Evolutionary conservation across 768 basidiomycete species (phyloP), one percentile per base, ranked within the genome.

Genomic region (Dioszegia hungarica): DNA sequence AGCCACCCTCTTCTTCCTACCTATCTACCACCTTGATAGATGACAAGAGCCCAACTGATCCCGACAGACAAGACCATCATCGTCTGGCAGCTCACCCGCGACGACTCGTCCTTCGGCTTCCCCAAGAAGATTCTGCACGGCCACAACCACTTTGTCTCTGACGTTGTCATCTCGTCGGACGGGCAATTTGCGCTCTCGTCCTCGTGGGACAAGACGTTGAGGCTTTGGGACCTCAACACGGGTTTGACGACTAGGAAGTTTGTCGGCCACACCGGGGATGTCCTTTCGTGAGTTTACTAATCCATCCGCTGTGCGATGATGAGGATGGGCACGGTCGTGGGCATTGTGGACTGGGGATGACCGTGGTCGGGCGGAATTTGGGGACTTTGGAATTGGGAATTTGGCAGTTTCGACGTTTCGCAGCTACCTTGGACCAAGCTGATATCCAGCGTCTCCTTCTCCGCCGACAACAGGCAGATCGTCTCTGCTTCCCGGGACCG

Each of bases 191-290:
- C 95, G 43, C 87, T 99, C 60, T 98, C 95, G 62, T 89, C 95
- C 36, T 98, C 94, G 39, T 98, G 95, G 95, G 95, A 99, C 81
- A 94, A 98, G 82, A 98, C 95, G 36, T 88, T 99, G 72, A 89
- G 95, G 75, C 86, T 99, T 60, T 99, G 95, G 95, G 95, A 99
- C 79, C 84, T 99, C 61, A 97, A 97, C 85, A 97, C 88, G 46
- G 95, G 95, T 57, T 78, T 82, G 65, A 99, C 95, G 61, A 98
- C 95, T 65, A 89, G 91, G 74, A 87, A 90, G 73, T 99, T 99
- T 76, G 89, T 98, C 67, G 95, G 95, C 66, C 95, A 99, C 83
- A 92, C 86, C 61, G 89, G 90, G 63, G 95, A 99, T 75, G 94
- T 99, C 64, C 84, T 99, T 58, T 95, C 92, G 71, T 75, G 56